Conservation (phyloP, 2,329 filamentous ascomycete genomes). For the Apiospora phragmitis region DNA sequence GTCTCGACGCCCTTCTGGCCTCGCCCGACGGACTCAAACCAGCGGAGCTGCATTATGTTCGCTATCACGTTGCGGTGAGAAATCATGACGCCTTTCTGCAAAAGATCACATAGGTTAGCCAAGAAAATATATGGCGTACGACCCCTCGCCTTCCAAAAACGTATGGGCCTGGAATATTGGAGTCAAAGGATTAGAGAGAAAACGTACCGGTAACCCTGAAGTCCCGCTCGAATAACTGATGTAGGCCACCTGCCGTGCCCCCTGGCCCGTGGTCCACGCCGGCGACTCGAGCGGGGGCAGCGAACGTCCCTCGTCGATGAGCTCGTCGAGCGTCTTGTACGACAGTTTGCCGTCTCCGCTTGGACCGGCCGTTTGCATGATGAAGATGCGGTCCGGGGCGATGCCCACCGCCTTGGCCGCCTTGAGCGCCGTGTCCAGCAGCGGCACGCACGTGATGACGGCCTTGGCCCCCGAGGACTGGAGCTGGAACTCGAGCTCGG, state of each 20-base stretch:
- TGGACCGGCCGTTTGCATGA: conserved; percentile 51
- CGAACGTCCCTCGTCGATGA: conserved; percentile 58
- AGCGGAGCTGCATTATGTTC: conserved; percentile 64
- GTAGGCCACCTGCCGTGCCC: conserved; percentile 64
- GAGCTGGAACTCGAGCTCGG: conserved; percentile 68
- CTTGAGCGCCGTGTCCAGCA: conserved; percentile 62
- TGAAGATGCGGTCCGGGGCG: conserved; percentile 60
- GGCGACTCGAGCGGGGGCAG: conserved; percentile 51
- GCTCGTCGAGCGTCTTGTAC: conserved; percentile 63
- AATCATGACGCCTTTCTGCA: conserved; percentile 76
- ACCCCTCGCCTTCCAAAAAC: no score
- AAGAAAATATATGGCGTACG: no score
- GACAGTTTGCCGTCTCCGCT: conserved; percentile 35
- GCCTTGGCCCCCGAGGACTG: conserved; percentile 63
- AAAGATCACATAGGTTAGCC: neutral
- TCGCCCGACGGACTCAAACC: conserved; percentile 39
- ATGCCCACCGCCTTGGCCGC: conserved; percentile 63
- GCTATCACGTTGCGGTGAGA: conserved; percentile 74
- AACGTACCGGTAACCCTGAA: conserved; percentile 64
- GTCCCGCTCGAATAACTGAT: conserved; percentile 75
- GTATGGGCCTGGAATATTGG: neutral
- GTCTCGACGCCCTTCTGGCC: conserved; percentile 28
- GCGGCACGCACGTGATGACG: conserved; percentile 67
- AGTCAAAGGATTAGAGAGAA: no score
- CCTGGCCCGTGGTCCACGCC: conserved; percentile 59